Evolutionary conservation across 352 stramenopile genomes (phyloP), one percentile per base, ranked within the genome.

Genomic region (Aphanomyces stellatus): DNA sequence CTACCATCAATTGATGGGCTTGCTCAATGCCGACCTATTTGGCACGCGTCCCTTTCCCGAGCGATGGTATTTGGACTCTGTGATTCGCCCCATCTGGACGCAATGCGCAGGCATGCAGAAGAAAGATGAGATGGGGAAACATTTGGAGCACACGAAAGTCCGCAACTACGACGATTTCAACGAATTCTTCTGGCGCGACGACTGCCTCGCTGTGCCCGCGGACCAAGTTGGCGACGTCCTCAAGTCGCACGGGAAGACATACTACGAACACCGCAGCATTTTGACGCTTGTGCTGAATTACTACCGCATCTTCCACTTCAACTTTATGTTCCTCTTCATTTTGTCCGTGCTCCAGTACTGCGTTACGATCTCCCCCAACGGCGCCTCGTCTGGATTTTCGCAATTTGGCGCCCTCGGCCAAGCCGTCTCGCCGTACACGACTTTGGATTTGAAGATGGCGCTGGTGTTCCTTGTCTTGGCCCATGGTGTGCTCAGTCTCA

Each of bases 121-220:
- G 37, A 83, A 84, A 62, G 87, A 89, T 68, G 70, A 51, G 19
- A 70, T 88, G 24, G 78, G 78, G 37, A 88, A 88, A 55, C 79
- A 80, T 56, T 53, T 89, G 33, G 78, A 90, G 69, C 81, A 90
- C 72, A 78, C 70, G 1, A 70, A 88, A 61, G 78, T 90, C 33
- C 79, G 81, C 61, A 90, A 90, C 69, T 90, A 90, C 72, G 81
- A 90, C 68, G 81, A 90, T 42, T 85, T 90, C 61, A 90, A 90
- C 69, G 81, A 90, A 74, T 90, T 85, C 64, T 90, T 90, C 37
- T 90, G 81, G 81, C 87, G 87, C 67, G 78, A 79, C 57, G 73
- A 83, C 66, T 90, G 81, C 35, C 40, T 90, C 1, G 84, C 73
- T 15, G 71, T 90, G 27, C 71, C 79, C 27, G 71, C 87, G 10